Conservation (phyloP, 345 rosid species). For the Aurinia saxatilis region DNA sequence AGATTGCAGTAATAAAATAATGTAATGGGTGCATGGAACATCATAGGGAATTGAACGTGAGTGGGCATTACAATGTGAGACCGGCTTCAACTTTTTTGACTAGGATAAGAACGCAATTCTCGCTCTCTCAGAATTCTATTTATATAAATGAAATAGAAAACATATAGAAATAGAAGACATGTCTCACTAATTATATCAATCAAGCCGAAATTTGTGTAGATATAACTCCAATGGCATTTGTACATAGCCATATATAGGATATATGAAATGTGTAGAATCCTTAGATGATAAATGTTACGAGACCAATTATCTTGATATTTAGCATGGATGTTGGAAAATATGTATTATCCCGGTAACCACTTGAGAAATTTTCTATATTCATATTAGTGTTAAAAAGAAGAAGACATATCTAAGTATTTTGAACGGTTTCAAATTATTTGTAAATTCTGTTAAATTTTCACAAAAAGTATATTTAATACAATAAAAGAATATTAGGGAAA, state of each 20-base stretch:
- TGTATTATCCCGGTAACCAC: too few species aligned
- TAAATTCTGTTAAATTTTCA: too few species aligned
- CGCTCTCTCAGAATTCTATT: background rate
- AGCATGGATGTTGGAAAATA: too few species aligned
- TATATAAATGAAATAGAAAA: background rate
- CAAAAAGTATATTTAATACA: too few species aligned
- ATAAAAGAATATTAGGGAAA: too few species aligned
- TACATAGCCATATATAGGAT: background rate
- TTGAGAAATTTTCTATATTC: too few species aligned
- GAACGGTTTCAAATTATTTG: too few species aligned
- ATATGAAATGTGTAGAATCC: background rate
- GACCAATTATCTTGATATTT: background rate
- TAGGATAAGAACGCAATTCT: conserved; percentile 9
- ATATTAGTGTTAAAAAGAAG: too few species aligned
- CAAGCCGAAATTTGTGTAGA: background rate
- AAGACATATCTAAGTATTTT: too few species aligned
- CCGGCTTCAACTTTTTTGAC: conserved; percentile 26
- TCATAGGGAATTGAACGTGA: conserved; percentile 50
- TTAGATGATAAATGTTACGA: background rate
- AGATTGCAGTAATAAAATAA: background rate
- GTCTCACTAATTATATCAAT: background rate
- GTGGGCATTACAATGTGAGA: conserved; percentile 33
- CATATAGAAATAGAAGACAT: background rate
- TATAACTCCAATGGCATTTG: background rate
- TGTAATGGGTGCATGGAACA: conserved; percentile 32